Percentiles rank a stretch among this genome's conserved stretches.
These are phyloP conservation scores for Claviceps digitariae DNA, from an alignment of 2,329 filamentous ascomycete species.

Conservation along the genomic window DNA sequence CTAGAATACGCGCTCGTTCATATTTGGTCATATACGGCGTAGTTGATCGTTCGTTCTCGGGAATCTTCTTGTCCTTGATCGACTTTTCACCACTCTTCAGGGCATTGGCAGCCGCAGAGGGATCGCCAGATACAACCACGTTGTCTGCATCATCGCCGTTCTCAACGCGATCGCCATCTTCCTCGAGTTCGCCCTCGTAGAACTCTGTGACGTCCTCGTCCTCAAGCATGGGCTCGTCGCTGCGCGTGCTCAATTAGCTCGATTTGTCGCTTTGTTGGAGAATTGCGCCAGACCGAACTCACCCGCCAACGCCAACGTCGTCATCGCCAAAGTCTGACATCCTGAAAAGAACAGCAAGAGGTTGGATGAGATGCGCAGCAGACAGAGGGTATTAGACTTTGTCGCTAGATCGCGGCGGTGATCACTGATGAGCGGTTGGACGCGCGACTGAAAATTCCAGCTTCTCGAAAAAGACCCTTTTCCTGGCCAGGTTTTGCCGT, in stretches of 20 bases:
- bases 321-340: conserved; percentile 69
- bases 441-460: conserved; percentile 16
- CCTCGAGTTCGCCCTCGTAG: conserved; percentile 41
- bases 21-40: conserved; percentile 99
- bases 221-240: conserved; percentile 59
- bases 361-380: neutral
- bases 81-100: conserved; percentile 40
- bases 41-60: conserved; percentile 75
- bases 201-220: conserved; percentile 51
- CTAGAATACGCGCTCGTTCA: conserved; percentile 83
- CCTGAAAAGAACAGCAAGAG: conserved; percentile 7
- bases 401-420: neutral
- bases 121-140: conserved; percentile 47
- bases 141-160: conserved; percentile 45
- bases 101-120: conserved; percentile 42
- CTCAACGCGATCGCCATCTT: conserved; percentile 36
- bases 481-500: conserved; percentile 14
- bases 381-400: neutral
- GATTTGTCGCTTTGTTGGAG: neutral
- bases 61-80: conserved; percentile 73
- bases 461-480: conserved; percentile 7
- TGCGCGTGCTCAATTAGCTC: conserved; percentile 19
- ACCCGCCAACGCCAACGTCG: conserved; percentile 45
- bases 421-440: neutral
- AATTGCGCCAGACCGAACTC: conserved; percentile 21